phyloP scores from a whole-genome alignment of 768 basidiomycete species.

The Agrocybe praecox region DNA sequence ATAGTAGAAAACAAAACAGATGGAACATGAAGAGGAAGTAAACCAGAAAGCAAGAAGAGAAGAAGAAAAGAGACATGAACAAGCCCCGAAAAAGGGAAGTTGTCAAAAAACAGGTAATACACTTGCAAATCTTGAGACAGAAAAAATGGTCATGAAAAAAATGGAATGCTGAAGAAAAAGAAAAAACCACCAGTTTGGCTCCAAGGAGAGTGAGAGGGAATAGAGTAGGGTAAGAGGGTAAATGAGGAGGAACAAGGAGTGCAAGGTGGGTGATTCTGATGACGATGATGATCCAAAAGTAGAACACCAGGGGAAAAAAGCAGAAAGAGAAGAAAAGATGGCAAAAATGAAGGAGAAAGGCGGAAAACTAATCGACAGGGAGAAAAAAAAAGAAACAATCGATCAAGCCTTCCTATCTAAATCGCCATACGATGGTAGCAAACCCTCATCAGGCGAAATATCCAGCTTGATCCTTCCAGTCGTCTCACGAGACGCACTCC shows the following conservation, averaged over 20 bases:
- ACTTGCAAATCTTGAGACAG: not conserved
- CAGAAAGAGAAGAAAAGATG: not conserved
- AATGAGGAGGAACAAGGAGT: not conserved
- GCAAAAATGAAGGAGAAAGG: not conserved
- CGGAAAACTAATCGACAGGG: not conserved
- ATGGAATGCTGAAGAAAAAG: not conserved
- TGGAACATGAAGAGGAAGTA: not conserved
- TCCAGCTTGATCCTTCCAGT: conserved; percentile 48
- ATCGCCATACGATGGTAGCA: conserved; percentile 33
- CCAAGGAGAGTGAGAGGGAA: too few species aligned
- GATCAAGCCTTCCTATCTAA: conserved; percentile 13
- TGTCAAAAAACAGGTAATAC: not conserved
- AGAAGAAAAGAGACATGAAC: not conserved
- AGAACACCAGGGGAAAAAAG: not conserved
- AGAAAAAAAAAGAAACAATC: not conserved
- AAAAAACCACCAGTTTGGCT: not conserved
- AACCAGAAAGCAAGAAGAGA: too few species aligned
- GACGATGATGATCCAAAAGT: not conserved
- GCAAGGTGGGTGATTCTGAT: too few species aligned
- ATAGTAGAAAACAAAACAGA: not conserved
- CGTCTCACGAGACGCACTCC: conserved; percentile 25
- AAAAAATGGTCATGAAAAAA: not conserved
- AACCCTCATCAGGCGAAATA: conserved; percentile 44
- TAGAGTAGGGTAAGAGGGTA: not conserved
- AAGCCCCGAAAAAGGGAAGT: not conserved